These are phyloP conservation scores for Clarireedia sp. DNA, from an alignment of 2,329 filamentous ascomycete species.

Conservation along the genomic window DNA sequence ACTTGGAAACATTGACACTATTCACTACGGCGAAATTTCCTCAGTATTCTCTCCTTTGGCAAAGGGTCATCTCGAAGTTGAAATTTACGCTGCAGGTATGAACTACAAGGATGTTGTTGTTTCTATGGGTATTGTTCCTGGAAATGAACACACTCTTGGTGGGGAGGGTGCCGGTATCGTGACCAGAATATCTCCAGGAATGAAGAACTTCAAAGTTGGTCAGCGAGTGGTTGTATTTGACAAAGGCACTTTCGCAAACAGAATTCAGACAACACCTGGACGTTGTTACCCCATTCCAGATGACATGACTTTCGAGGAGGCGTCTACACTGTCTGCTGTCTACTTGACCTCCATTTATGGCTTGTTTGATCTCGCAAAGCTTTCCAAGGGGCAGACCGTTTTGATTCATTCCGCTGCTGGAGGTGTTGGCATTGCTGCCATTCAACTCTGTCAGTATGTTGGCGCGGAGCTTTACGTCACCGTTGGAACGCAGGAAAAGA, in stretches of 20 bases:
- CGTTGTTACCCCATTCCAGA: conserved; percentile 31
- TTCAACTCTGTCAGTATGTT: conserved; percentile 24
- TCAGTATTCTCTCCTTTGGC: neutral
- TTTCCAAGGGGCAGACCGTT: conserved; percentile 19
- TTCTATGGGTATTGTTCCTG: conserved; percentile 19
- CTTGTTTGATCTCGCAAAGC: conserved; percentile 10
- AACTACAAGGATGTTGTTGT: conserved; percentile 18
- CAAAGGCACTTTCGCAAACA: conserved; percentile 10
- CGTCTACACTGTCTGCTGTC: conserved; percentile 34
- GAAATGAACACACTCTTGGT: conserved; percentile 12
- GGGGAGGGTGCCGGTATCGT: conserved; percentile 27
- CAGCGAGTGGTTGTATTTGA: conserved; percentile 18
- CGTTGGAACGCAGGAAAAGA: neutral
- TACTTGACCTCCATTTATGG: conserved; percentile 13
- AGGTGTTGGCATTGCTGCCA: conserved; percentile 28
- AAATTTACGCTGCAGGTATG: conserved; percentile 20
- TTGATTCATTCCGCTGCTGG: conserved; percentile 29
- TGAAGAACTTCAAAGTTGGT: conserved; percentile 24
- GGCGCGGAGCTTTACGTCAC: conserved; percentile 32
- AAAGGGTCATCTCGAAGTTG: conserved; percentile 11
- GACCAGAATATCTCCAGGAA: conserved; percentile 17
- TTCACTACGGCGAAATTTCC: conserved; percentile 9
- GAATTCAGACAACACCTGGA: conserved; percentile 4
- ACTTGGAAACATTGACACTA: conserved; percentile 9
- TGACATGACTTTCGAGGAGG: conserved; percentile 32